These are phyloP conservation scores for Rhodotorula sp. DNA, from an alignment of 1,284 basidiomycete genomes.

Conservation along the genomic window DNA sequence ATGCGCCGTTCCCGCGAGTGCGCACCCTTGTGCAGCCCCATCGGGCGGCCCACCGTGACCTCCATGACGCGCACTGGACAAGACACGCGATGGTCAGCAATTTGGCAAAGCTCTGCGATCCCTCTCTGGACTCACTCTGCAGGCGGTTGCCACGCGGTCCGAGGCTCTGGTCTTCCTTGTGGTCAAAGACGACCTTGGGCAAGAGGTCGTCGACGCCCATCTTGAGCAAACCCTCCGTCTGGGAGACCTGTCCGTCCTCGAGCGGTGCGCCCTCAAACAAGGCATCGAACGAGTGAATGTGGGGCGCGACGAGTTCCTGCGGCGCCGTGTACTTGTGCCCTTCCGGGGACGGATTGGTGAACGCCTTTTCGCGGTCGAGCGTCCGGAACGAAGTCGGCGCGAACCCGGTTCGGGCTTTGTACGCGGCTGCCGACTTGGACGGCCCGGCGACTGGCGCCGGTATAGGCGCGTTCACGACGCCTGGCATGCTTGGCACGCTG, in stretches of 20 bases:
- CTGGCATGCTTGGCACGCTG: constrained; percentile 21
- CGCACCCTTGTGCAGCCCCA: constrained; percentile 81
- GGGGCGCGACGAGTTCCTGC: constrained; percentile 89
- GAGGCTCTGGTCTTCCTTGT: constrained; percentile 51
- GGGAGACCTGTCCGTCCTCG: constrained; percentile 54
- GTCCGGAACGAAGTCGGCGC: constrained; percentile 65
- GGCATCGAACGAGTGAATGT: constrained; percentile 95
- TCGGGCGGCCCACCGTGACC: constrained; percentile 78
- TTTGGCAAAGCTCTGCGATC: neutral
- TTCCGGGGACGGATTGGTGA: constrained; percentile 71
- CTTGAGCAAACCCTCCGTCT: constrained; percentile 71
- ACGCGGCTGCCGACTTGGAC: constrained; percentile 20
- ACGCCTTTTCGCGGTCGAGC: constrained; percentile 74
- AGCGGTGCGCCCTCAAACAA: constrained; percentile 73
- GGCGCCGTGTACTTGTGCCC: constrained; percentile 75
- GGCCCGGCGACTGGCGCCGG: constrained; percentile 28
- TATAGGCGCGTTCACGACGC: constrained; percentile 10
- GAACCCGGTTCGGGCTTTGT: constrained; percentile 24
- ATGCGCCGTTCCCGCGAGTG: constrained; percentile 71
- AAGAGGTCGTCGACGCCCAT: constrained; percentile 80
- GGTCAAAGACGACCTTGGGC: constrained; percentile 86
- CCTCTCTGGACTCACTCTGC: constrained; percentile 38
- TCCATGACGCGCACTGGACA: constrained; percentile 81
- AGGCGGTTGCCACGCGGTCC: constrained; percentile 49
- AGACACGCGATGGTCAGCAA: neutral